Percentiles rank a stretch among this genome's conserved stretches.
Conservation (phyloP, 768 basidiomycete genomes). For the Xanthoconium purpureum region DNA sequence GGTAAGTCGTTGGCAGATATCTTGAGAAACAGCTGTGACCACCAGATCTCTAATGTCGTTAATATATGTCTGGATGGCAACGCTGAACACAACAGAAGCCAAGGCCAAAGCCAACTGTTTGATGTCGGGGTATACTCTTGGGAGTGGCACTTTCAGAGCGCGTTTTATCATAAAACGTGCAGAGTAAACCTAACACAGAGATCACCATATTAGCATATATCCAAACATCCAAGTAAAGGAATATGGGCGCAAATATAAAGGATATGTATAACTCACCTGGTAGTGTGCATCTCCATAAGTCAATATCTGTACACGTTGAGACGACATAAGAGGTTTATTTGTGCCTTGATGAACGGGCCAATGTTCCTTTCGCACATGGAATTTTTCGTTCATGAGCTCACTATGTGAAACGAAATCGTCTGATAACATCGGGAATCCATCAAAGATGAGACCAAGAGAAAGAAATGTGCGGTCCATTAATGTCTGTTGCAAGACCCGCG, state of each 20-base stretch:
- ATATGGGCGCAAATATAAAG: no score
- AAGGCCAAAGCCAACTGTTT: no score
- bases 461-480: not conserved
- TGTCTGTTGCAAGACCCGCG: not conserved
- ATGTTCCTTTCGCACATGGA: not conserved
- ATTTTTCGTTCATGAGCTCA: not conserved
- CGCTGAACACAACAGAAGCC: no score
- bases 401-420: not conserved
- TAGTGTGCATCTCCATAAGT: not conserved
- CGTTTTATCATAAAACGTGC: not conserved
- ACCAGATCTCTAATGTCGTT: no score
- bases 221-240: no score
- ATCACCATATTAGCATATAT: no score
- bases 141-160: no score
- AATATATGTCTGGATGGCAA: no score
- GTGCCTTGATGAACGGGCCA: not conserved
- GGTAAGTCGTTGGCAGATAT: no score
- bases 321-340: not conserved
- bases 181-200: no score
- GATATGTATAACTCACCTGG: not conserved
- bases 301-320: not conserved
- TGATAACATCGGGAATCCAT: not conserved
- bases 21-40: no score
- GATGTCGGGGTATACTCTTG: no score
- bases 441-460: not conserved